Evolutionary conservation across 2,329 filamentous ascomycete genomes (phyloP).

Genomic region (Alternaria ethzedia): DNA sequence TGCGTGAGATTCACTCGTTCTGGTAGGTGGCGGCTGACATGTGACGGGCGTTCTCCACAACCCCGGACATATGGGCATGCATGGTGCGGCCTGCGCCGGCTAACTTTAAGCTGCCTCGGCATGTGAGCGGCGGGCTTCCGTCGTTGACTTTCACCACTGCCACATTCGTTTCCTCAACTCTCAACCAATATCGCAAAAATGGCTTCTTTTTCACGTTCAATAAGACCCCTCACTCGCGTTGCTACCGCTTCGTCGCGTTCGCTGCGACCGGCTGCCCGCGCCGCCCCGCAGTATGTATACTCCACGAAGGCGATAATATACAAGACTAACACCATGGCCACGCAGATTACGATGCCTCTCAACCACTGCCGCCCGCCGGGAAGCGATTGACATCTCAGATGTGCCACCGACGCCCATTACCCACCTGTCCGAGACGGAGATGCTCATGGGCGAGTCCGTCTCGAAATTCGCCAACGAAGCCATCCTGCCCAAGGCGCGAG

Average conservation of each 20-base stretch:
- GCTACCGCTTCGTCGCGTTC: conserved; percentile 34
- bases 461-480: conserved; percentile 89
- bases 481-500: conserved; percentile 87
- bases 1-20: no score
- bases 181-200: conserved; percentile 19
- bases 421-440: conserved; percentile 88
- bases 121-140: conserved; percentile 1
- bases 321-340: neutral
- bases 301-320: conserved; percentile 3
- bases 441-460: conserved; percentile 87
- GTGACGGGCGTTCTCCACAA: conserved; percentile 13
- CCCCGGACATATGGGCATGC: conserved; percentile 1
- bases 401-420: conserved; percentile 91
- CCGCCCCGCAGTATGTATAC: conserved; percentile 39
- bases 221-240: conserved; percentile 41
- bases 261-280: conserved; percentile 37
- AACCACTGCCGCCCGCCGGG: conserved; percentile 45
- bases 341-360: conserved; percentile 52
- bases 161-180: neutral
- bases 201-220: conserved; percentile 40
- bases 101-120: conserved; percentile 15
- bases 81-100: conserved; percentile 14
- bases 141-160: neutral
- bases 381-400: conserved; percentile 65
- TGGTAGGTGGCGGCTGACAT: conserved; percentile 6